A percentile compares a stretch with the other conserved stretches of the same genome.
Evolutionary conservation across 2,329 filamentous ascomycete genomes (phyloP).

Genomic region (Exophiala sp.): DNA sequence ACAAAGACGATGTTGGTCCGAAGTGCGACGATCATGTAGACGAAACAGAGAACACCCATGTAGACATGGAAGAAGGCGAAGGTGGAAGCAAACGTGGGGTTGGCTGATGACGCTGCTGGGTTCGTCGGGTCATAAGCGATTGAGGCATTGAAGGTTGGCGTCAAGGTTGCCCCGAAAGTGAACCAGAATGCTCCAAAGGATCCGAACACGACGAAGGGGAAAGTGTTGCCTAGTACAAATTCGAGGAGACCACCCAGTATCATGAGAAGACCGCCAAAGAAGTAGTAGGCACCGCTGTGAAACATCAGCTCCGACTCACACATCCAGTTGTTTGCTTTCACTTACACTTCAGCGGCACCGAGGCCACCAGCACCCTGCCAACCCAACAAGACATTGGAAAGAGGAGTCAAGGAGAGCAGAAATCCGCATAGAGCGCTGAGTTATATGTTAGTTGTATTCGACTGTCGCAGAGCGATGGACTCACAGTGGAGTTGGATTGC

Average conservation of each 20-base stretch:
- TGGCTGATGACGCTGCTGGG: conserved; percentile 28
- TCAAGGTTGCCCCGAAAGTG: conserved; percentile 54
- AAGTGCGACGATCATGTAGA: conserved; percentile 67
- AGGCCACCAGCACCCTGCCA: conserved; percentile 56
- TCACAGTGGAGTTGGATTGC: conserved; percentile 36
- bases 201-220: conserved; percentile 57
- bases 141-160: conserved; percentile 52
- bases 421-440: conserved; percentile 37
- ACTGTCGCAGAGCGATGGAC: background rate
- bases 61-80: conserved; percentile 60
- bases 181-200: conserved; percentile 51
- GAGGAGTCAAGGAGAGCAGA: conserved; percentile 52
- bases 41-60: conserved; percentile 63
- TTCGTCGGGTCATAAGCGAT: conserved; percentile 33
- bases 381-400: conserved; percentile 56
- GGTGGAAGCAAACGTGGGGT: conserved; percentile 27
- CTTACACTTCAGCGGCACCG: conserved; percentile 39
- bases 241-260: conserved; percentile 34
- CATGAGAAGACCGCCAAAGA: conserved; percentile 36
- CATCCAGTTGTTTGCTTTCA: background rate
- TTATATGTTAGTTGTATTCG: background rate
- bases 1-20: conserved; percentile 71
- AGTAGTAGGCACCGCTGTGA: conserved; percentile 32
- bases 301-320: conserved; percentile 2
- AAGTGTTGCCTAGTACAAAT: conserved; percentile 45